These are phyloP conservation scores for Cladophialophora immunda DNA, from an alignment of 2,329 filamentous ascomycete species.

Conservation along the genomic window DNA sequence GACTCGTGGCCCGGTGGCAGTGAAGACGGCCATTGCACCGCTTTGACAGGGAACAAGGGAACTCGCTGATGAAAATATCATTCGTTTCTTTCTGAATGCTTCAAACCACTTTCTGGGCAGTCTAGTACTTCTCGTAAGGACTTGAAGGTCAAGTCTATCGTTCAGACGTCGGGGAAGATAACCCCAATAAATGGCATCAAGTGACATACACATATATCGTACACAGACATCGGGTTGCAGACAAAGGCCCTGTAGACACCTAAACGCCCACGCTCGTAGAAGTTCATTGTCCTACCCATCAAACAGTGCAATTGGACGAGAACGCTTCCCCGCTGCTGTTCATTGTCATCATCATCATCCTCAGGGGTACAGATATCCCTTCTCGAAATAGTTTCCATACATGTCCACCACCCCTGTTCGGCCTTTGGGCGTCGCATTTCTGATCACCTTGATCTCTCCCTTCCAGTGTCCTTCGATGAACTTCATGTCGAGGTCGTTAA, in stretches of 20 bases:
- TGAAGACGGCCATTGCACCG: too few relatives aligned
- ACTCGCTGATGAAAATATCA: too few relatives aligned
- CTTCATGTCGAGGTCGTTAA: constrained; percentile 43
- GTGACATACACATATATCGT: constrained; percentile 1
- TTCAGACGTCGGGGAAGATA: background rate
- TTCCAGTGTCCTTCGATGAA: constrained; percentile 67
- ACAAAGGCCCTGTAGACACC: background rate
- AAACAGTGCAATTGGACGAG: background rate
- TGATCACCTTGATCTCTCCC: constrained; percentile 66
- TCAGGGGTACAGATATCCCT: constrained; percentile 61
- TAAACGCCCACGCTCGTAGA: constrained; percentile 5
- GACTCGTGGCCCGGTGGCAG: too few relatives aligned
- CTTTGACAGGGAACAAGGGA: too few relatives aligned
- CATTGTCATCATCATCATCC: background rate
- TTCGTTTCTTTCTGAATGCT: too few relatives aligned
- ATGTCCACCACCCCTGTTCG: constrained; percentile 59
- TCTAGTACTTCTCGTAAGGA: too few relatives aligned
- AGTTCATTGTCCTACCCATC: background rate
- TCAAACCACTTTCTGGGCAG: too few relatives aligned
- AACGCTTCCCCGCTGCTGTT: background rate
- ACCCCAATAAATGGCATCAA: background rate
- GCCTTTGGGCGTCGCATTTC: constrained; percentile 49
- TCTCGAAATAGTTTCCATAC: constrained; percentile 64
- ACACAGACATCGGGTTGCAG: background rate
- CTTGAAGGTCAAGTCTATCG: background rate